Conservation (phyloP, 1,139 yeast genomes). For the Yamadazyma siamensis region DNA sequence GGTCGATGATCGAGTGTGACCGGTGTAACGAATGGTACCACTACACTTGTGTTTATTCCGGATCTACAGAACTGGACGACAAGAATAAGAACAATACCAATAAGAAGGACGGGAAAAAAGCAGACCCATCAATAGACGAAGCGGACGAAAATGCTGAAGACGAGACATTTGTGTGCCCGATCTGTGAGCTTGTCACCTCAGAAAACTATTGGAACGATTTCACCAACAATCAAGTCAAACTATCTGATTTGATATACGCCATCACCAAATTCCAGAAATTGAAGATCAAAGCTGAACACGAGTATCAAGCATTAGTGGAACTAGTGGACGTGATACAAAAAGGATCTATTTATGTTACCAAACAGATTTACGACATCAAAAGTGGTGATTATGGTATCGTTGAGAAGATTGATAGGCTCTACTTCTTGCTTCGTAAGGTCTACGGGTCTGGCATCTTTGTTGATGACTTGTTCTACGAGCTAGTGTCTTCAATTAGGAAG, state of each 20-base stretch:
- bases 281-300: slow-evolving; percentile 38
- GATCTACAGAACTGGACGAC: slow-evolving; percentile 1
- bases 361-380: slow-evolving; percentile 15
- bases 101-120: slow-evolving; percentile 9
- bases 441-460: slow-evolving; percentile 32
- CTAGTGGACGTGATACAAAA: slow-evolving; percentile 12
- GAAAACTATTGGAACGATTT: slow-evolving; percentile 14
- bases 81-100: slow-evolving; percentile 6
- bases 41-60: slow-evolving; percentile 50
- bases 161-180: slow-evolving; percentile 59
- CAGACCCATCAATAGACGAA: no score
- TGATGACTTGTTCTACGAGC: slow-evolving; percentile 21
- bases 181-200: slow-evolving; percentile 45
- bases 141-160: slow-evolving; percentile 24
- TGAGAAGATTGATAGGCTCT: slow-evolving; percentile 22
- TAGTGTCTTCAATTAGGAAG: slow-evolving; percentile 18
- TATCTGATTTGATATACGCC: slow-evolving; percentile 15
- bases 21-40: slow-evolving; percentile 82
- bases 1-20: slow-evolving; percentile 79
- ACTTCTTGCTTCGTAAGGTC: slow-evolving; percentile 28
- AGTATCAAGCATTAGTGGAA: slow-evolving; percentile 24
- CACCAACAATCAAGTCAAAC: slow-evolving; percentile 20
- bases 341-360: slow-evolving; percentile 10
- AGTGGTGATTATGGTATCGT: slow-evolving; percentile 8
- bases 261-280: slow-evolving; percentile 31